Percentiles rank a stretch among this genome's conserved stretches.
Conservation (phyloP, 345 rosid species). For the Trapa incisa region DNA sequence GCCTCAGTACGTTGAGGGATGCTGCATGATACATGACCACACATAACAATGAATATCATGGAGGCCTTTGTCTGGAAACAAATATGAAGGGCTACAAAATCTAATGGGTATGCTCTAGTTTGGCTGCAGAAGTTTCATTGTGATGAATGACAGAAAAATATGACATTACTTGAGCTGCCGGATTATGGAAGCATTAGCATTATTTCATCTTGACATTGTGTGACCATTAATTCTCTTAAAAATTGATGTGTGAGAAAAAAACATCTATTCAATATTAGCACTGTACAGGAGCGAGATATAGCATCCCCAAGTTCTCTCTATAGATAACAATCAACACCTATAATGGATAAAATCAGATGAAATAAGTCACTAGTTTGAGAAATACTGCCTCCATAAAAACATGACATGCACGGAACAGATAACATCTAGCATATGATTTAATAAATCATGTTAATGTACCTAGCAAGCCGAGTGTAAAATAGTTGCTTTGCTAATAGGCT, state of each 20-base stretch:
- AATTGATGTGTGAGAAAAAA: too few species aligned
- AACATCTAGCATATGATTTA: not conserved
- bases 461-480: conserved; percentile 63
- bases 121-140: too few species aligned
- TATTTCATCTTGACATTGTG: too few species aligned
- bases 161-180: too few species aligned
- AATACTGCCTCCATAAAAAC: not conserved
- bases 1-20: conserved; percentile 44
- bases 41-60: not conserved
- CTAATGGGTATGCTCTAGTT: too few species aligned
- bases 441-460: conserved; percentile 17
- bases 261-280: too few species aligned
- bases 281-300: too few species aligned
- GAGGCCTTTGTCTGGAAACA: not conserved
- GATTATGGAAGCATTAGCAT: too few species aligned
- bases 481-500: conserved; percentile 42
- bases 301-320: not conserved
- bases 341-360: not conserved
- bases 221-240: too few species aligned
- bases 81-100: too few species aligned
- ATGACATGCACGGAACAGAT: not conserved
- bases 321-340: not conserved
- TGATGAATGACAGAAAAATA: too few species aligned
- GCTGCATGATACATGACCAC: conserved; percentile 10
- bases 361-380: not conserved